A percentile compares a stretch with the other conserved stretches of the same genome.
phyloP scores from a whole-genome alignment of 805 yeast genomes.

The Yarrowia osloensis region DNA sequence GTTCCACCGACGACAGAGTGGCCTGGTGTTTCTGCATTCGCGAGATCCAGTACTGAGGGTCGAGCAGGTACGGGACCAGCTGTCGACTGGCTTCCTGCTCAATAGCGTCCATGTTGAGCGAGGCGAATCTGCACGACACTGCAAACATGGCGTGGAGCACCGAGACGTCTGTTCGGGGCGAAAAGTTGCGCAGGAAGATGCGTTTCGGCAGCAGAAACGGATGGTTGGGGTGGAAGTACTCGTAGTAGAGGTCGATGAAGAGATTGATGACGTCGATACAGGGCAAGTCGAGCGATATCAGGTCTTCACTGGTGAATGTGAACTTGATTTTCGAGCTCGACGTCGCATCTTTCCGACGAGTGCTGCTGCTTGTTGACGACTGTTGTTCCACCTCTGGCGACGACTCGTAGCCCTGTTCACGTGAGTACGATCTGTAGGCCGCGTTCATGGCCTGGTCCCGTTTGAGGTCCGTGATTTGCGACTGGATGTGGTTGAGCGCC shows the following conservation, averaged over 20 bases:
- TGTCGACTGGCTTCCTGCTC: slow-evolving; percentile 29
- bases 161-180: slow-evolving; percentile 28
- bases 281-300: slow-evolving; percentile 27
- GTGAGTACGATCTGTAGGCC: slow-evolving; percentile 17
- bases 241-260: slow-evolving; percentile 31
- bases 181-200: slow-evolving; percentile 14
- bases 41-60: slow-evolving; percentile 31
- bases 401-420: slow-evolving; percentile 22
- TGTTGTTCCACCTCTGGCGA: slow-evolving; percentile 22
- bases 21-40: slow-evolving; percentile 30
- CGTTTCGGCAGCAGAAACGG: slow-evolving; percentile 31
- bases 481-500: slow-evolving; percentile 21
- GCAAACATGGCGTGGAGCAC: slow-evolving; percentile 32
- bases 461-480: slow-evolving; percentile 17
- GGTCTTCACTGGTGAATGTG: slow-evolving; percentile 13
- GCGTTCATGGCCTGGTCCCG: slow-evolving; percentile 26
- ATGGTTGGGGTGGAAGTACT: slow-evolving; percentile 32
- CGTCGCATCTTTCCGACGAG: background rate
- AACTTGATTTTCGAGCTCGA: slow-evolving; percentile 11
- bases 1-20: slow-evolving; percentile 7
- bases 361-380: slow-evolving; percentile 11
- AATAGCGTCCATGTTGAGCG: slow-evolving; percentile 28
- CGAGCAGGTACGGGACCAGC: slow-evolving; percentile 25
- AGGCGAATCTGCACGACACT: slow-evolving; percentile 27
- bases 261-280: slow-evolving; percentile 29